Evolutionary conservation across 2,329 filamentous ascomycete genomes (phyloP).

Genomic region (Colletotrichum sp.): DNA sequence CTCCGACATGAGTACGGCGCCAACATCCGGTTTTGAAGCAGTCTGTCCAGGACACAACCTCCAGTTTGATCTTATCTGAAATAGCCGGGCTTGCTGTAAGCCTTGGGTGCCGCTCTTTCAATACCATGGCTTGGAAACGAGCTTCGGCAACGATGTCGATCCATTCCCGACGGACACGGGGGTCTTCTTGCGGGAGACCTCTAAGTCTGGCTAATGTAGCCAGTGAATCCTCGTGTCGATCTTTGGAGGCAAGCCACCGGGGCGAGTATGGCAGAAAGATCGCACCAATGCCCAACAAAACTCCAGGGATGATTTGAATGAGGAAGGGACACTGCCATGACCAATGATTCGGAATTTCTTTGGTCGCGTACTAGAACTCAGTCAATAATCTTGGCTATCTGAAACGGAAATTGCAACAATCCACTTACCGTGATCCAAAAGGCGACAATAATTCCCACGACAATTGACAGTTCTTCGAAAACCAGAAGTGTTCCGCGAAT

Average conservation of each 20-base stretch:
- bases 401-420: rapidly evolving
- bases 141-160: conserved; percentile 53
- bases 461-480: conserved; percentile 55
- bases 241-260: neutral
- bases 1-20: conserved; percentile 43
- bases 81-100: conserved; percentile 44
- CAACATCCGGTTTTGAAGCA: conserved; percentile 49
- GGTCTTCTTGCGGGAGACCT: conserved; percentile 44
- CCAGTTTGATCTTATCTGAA: conserved; percentile 39
- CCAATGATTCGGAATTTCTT: conserved; percentile 42
- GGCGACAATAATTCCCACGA: conserved; percentile 55
- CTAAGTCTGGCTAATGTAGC: conserved; percentile 40
- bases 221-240: conserved; percentile 41
- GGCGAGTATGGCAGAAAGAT: neutral
- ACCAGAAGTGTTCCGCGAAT: conserved; percentile 38
- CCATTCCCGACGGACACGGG: conserved; percentile 50
- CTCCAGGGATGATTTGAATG: neutral
- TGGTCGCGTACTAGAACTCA: conserved; percentile 46
- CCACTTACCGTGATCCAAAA: conserved; percentile 52
- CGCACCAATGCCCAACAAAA: neutral
- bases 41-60: conserved; percentile 49
- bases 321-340: neutral
- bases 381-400: neutral
- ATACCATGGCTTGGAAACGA: neutral
- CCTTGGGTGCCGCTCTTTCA: conserved; percentile 25